phyloP scores from a whole-genome alignment of 805 yeast species.

The Yarrowia sp. region DNA sequence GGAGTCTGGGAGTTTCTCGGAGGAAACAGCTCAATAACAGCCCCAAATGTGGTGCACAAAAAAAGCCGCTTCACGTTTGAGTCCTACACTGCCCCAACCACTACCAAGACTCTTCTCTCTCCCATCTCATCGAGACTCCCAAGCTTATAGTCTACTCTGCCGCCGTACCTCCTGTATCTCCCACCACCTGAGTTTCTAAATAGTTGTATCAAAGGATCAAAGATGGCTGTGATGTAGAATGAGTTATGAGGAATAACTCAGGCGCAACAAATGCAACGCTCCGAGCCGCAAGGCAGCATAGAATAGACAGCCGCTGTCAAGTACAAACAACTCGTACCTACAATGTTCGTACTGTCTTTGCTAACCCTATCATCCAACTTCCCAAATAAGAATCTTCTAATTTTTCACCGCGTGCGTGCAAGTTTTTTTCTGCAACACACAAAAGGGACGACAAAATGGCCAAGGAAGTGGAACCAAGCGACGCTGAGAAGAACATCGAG shows the following conservation, averaged over 20 bases:
- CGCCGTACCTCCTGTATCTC: slow-evolving; percentile 18
- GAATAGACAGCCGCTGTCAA: not conserved
- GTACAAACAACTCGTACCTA: not conserved
- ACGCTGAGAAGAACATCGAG: slow-evolving; percentile 94
- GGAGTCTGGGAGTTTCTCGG: not conserved
- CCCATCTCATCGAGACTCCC: not conserved
- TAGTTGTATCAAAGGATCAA: not conserved
- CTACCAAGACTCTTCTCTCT: not conserved
- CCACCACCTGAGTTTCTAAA: slow-evolving; percentile 18
- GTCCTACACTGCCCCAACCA: too few relatives aligned
- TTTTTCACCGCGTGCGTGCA: slow-evolving; percentile 23
- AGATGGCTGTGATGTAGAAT: not conserved
- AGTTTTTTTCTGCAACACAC: slow-evolving; percentile 20
- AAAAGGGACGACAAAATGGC: slow-evolving; percentile 16
- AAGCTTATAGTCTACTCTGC: not conserved
- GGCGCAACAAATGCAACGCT: too few relatives aligned
- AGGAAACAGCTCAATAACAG: too few relatives aligned
- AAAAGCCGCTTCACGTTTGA: too few relatives aligned
- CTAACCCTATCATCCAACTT: slow-evolving; percentile 24
- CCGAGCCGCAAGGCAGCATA: too few relatives aligned
- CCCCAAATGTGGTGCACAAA: too few relatives aligned
- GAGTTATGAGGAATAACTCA: not conserved
- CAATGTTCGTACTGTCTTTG: not conserved
- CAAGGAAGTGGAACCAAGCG: slow-evolving; percentile 37
- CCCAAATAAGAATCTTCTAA: slow-evolving; percentile 11